Conservation (phyloP, 768 basidiomycete genomes). For the Favolaschia claudopus region DNA sequence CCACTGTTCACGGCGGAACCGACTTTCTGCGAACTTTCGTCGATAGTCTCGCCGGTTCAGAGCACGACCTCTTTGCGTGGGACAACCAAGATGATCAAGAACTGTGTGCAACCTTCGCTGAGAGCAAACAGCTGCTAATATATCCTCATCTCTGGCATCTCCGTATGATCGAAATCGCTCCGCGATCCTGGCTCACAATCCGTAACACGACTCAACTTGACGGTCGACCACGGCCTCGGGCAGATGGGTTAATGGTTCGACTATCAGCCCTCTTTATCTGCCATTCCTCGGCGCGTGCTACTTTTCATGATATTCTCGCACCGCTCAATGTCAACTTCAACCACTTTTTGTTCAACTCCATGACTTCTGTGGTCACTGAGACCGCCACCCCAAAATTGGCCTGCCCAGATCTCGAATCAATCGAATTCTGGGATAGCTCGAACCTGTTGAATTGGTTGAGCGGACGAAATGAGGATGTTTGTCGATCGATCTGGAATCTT, state of each 20-base stretch:
- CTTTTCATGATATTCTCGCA: neutral
- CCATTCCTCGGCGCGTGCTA: neutral
- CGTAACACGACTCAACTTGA: neutral
- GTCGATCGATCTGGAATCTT: neutral
- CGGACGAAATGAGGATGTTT: neutral
- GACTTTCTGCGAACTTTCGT: neutral
- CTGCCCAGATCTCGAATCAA: neutral
- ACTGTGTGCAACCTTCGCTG: neutral
- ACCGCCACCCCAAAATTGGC: neutral
- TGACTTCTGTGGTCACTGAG: neutral
- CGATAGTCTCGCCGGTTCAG: neutral
- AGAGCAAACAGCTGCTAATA: neutral
- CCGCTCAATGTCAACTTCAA: neutral
- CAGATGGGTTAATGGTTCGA: neutral
- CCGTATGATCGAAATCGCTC: conserved; percentile 7
- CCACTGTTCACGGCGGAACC: neutral
- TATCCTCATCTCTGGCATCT: neutral
- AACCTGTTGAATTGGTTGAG: neutral
- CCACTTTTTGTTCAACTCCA: neutral
- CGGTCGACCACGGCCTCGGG: neutral
- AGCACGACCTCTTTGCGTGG: neutral
- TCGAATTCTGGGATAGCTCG: neutral
- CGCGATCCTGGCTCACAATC: neutral
- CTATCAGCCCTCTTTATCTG: neutral
- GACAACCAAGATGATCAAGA: neutral